These are phyloP conservation scores for Diaporthe australafricana DNA, from an alignment of 2,329 filamentous ascomycete genomes.

Conservation along the genomic window DNA sequence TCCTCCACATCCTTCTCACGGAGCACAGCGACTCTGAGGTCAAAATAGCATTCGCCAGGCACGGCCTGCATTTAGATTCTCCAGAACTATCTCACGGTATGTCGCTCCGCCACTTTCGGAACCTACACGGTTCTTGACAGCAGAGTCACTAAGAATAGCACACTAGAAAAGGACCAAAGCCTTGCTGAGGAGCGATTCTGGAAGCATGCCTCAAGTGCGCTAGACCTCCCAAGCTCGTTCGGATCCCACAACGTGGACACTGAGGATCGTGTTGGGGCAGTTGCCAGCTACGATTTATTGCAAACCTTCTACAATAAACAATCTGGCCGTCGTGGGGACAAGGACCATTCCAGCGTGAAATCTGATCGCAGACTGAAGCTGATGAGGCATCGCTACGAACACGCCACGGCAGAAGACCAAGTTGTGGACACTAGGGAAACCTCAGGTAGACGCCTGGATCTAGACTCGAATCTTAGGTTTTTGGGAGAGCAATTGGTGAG, in stretches of 20 bases:
- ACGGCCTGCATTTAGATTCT: background rate
- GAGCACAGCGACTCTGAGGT: background rate
- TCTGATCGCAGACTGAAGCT: background rate
- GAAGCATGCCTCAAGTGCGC: background rate
- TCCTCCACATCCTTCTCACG: background rate
- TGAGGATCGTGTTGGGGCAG: background rate
- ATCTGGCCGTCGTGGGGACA: fast-evolving
- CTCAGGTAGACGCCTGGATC: background rate
- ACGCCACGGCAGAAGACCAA: background rate
- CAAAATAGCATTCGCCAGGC: background rate
- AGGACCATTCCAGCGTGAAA: too few relatives aligned
- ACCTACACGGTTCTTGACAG: too few relatives aligned
- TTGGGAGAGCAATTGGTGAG: background rate
- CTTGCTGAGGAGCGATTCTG: background rate
- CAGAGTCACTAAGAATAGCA: too few relatives aligned
- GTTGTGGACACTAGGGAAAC: background rate
- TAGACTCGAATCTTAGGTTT: background rate
- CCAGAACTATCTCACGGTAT: background rate
- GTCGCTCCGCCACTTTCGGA: background rate
- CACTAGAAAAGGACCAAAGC: background rate
- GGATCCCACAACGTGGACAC: background rate
- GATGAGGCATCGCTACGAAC: background rate
- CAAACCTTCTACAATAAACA: background rate
- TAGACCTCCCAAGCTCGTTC: background rate
- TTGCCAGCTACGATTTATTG: background rate